Evolutionary conservation across 1,284 basidiomycete genomes (phyloP).

Genomic region (Leccinum insigne): DNA sequence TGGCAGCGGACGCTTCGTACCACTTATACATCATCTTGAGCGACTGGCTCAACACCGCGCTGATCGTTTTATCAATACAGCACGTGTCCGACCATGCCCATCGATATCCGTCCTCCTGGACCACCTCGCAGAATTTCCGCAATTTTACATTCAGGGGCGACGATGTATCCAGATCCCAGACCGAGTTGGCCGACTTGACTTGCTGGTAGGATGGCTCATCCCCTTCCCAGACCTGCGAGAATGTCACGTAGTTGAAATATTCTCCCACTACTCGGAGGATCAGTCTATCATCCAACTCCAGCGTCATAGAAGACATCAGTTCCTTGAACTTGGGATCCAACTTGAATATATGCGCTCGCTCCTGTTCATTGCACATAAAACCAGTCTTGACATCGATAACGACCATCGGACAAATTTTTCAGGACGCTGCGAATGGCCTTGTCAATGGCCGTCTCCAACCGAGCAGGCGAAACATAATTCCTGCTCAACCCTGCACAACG

Average conservation of each 20-base stretch:
- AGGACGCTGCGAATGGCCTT: background rate
- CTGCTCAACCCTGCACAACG: background rate
- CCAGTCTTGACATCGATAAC: constrained; percentile 12
- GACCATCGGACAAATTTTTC: background rate
- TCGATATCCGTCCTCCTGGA: background rate
- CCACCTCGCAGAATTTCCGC: background rate
- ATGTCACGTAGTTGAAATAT: constrained; percentile 9
- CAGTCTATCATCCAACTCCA: background rate
- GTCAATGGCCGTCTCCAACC: background rate
- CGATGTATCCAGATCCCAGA: background rate
- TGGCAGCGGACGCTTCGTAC: constrained; percentile 5
- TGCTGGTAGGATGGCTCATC: background rate
- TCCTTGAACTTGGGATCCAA: background rate
- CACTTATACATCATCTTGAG: constrained; percentile 8
- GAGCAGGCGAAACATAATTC: background rate
- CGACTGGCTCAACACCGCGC: constrained; percentile 1
- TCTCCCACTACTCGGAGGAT: background rate
- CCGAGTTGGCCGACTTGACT: background rate
- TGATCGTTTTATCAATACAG: constrained; percentile 8
- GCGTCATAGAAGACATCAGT: background rate
- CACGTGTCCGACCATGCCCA: constrained; percentile 6
- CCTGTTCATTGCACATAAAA: background rate
- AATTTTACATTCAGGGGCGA: background rate
- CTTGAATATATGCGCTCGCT: background rate
- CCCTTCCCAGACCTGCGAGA: constrained; percentile 4